Evolutionary conservation across 108 stramenopile species (phyloP), one percentile per base, ranked within the genome.

Genomic region (Ochromonas danica): DNA sequence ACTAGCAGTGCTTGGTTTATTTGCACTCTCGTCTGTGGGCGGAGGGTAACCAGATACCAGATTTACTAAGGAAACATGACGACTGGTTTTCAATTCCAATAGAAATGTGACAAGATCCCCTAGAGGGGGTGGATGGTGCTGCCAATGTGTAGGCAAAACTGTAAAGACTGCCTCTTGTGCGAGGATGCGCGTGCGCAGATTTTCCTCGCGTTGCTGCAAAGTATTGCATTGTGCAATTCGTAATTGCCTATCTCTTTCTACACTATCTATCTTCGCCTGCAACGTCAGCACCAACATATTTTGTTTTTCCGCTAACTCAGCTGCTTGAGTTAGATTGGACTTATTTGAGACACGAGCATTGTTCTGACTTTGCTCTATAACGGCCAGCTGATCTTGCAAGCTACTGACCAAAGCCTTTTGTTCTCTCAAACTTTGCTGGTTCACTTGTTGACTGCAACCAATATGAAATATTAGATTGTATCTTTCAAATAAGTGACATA

Each of bases 251-350:
- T 75, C 51, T 33, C 72, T 38, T 33, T 60, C 10, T 33, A 75
- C 3, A 27, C 51, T 33, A 35, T 57, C 72, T 6, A 75, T 45
- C 72, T 75, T 75, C 28, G 72, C 72, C 25, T 75, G 14, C 51
- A 75, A 41, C 10, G 31, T 75, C 72, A 75, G 6, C 28, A 42
- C 38, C 51, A 75, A 25, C 14, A 33, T 33, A 42, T 75, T 75
- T 60, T 75, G 72, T 60, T 75, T 75, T 60, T 75, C 72, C 6
- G 72, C 72, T 25, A 75, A 75, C 10, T 75, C 72, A 28, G 72
- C 72, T 14, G 72, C 72, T 14, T 3, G 6, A 10, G 6, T 33
- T 22, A 75, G 22, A 14, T 75, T 10, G 6, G 6, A 14, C 6
- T 45, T 28, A 27, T 41, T 10, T n/a, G n/a, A n/a, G n/a, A n/a